Conservation (phyloP, 805 yeast genomes). For the Zygotorulaspora florentina region DNA sequence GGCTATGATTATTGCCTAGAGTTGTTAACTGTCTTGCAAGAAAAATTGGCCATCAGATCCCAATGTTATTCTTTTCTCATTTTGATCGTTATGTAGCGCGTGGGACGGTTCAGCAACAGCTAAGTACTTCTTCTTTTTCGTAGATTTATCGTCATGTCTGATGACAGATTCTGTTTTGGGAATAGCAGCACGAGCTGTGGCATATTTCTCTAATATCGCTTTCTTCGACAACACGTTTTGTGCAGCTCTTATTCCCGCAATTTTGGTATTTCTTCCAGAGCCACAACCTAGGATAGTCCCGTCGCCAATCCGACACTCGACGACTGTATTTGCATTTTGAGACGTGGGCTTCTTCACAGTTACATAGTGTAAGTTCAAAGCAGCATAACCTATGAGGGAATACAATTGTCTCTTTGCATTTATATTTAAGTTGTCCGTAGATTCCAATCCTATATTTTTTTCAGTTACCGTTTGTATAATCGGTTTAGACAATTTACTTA, state of each 20-base stretch:
- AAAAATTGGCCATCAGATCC: slow-evolving; percentile 12
- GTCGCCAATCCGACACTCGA: slow-evolving; percentile 60
- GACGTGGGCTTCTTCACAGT: slow-evolving; percentile 38
- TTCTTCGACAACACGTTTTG: slow-evolving; percentile 65
- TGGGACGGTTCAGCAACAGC: background rate
- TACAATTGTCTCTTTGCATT: slow-evolving; percentile 78
- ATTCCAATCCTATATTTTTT: slow-evolving; percentile 27
- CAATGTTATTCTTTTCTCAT: slow-evolving; percentile 4
- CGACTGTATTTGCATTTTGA: slow-evolving; percentile 45
- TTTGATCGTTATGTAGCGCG: background rate
- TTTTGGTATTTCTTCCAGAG: slow-evolving; percentile 59
- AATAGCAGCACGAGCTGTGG: slow-evolving; percentile 49
- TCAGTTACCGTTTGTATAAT: slow-evolving; percentile 31
- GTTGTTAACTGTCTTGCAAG: background rate
- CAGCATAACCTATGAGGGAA: slow-evolving; percentile 72
- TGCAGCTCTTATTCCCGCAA: slow-evolving; percentile 85
- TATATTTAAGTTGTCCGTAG: slow-evolving; percentile 41
- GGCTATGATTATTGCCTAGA: too few species aligned
- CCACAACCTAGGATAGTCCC: slow-evolving; percentile 69
- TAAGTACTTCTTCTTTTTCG: slow-evolving; percentile 7
- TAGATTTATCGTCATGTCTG: slow-evolving; percentile 11
- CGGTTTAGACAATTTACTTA: slow-evolving; percentile 48
- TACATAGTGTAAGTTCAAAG: slow-evolving; percentile 56
- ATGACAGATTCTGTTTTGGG: slow-evolving; percentile 40
- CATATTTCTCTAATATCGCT: slow-evolving; percentile 58